phyloP scores from a whole-genome alignment of 495 filamentous ascomycete genomes.

The Tuber umbilicatum region DNA sequence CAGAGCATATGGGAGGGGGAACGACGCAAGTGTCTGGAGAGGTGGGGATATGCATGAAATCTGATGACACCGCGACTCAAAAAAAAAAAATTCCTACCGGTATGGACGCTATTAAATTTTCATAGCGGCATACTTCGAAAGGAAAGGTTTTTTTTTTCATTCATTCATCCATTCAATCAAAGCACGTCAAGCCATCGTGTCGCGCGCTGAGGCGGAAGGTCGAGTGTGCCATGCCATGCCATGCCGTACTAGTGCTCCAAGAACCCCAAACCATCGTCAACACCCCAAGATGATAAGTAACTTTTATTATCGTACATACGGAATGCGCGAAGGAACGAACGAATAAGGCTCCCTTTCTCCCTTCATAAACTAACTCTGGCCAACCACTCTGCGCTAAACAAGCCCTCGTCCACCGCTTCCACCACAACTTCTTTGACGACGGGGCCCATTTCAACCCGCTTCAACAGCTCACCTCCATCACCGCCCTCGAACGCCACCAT shows the following conservation, averaged over 20 bases:
- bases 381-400: constrained; percentile 35
- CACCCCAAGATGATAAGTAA: background rate
- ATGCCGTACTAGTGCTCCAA: background rate
- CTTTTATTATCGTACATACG: background rate
- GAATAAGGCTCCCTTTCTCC: background rate
- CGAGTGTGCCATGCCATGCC: background rate
- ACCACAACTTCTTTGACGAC: constrained; percentile 24
- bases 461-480: constrained; percentile 4
- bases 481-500: constrained; percentile 33
- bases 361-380: constrained; percentile 15
- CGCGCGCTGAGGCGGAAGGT: background rate
- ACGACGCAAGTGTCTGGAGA: too few relatives aligned
- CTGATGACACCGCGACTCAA: background rate
- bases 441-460: constrained; percentile 12
- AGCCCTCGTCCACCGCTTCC: constrained; percentile 37
- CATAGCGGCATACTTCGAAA: background rate
- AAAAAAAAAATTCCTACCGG: background rate
- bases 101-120: background rate
- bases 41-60: background rate
- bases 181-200: background rate
- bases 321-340: background rate
- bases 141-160: background rate
- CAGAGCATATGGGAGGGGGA: too few relatives aligned
- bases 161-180: background rate
- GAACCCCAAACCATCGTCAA: background rate